Evolutionary conservation across 352 stramenopile species (phyloP).

Genomic region (Phytophthora colocasiae): DNA sequence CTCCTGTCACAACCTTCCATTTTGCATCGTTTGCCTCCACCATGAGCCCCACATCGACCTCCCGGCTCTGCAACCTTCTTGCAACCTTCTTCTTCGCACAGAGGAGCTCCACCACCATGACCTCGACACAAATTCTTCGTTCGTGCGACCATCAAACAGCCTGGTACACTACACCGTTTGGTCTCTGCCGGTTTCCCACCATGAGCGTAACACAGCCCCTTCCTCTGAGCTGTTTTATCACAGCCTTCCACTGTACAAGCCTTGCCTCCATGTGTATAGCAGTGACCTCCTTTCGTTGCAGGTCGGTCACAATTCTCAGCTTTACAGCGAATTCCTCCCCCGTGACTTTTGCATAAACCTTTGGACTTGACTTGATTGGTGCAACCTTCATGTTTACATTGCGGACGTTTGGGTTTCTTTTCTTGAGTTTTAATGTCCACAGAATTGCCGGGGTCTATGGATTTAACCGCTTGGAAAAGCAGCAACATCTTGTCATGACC

Average conservation of each 20-base stretch:
- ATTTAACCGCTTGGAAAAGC: background rate
- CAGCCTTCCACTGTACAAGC: slow-evolving; percentile 27
- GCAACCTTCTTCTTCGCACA: slow-evolving; percentile 26
- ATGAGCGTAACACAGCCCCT: slow-evolving; percentile 33
- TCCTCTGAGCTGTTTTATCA: slow-evolving; percentile 20
- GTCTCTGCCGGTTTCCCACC: slow-evolving; percentile 26
- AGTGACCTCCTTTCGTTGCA: slow-evolving; percentile 26
- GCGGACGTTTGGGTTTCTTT: slow-evolving; percentile 20
- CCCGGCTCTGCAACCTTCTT: slow-evolving; percentile 29
- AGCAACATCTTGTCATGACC: background rate
- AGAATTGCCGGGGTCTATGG: background rate
- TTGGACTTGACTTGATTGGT: slow-evolving; percentile 35
- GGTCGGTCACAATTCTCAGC: slow-evolving; percentile 22
- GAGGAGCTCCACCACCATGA: slow-evolving; percentile 23
- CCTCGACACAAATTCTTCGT: slow-evolving; percentile 24
- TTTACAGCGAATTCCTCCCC: slow-evolving; percentile 35
- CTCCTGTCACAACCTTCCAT: slow-evolving; percentile 28
- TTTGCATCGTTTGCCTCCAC: slow-evolving; percentile 28
- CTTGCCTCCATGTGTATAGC: slow-evolving; percentile 33
- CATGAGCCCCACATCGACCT: slow-evolving; percentile 25
- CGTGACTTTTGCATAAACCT: slow-evolving; percentile 35
- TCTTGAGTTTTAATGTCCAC: background rate
- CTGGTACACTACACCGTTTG: slow-evolving; percentile 24
- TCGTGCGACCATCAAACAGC: slow-evolving; percentile 29
- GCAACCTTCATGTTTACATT: slow-evolving; percentile 31